Evolutionary conservation across 495 filamentous ascomycete genomes (phyloP).

Genomic region (Trichoderma virens): DNA sequence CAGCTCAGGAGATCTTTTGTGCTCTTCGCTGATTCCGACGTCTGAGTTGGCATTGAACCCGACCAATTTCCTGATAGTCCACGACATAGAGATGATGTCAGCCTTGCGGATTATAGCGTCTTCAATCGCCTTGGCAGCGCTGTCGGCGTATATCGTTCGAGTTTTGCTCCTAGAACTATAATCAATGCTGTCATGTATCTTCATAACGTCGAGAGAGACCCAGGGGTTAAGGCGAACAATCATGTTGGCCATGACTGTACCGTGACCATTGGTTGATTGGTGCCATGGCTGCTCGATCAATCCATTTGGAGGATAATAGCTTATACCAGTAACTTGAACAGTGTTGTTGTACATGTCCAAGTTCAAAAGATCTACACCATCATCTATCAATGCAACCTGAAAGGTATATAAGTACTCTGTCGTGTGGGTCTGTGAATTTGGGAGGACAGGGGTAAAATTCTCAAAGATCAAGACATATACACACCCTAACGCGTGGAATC

Average conservation of each 20-base stretch:
- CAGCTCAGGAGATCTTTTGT: too few relatives aligned
- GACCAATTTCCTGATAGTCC: slow-evolving; percentile 10
- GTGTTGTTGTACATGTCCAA: not conserved
- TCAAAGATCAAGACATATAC: too few relatives aligned
- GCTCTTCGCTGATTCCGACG: too few relatives aligned
- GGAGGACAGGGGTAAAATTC: too few relatives aligned
- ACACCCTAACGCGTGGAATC: not conserved
- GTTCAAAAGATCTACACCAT: not conserved
- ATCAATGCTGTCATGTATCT: not conserved
- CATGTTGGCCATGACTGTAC: slow-evolving; percentile 11
- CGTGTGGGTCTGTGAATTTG: too few relatives aligned
- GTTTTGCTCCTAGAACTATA: not conserved
- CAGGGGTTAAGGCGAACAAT: slow-evolving; percentile 6
- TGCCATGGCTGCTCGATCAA: not conserved
- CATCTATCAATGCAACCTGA: not conserved
- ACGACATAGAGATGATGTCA: slow-evolving; percentile 18
- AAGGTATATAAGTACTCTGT: too few relatives aligned
- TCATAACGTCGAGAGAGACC: slow-evolving; percentile 4
- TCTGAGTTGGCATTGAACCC: too few relatives aligned
- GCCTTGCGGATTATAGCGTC: slow-evolving; percentile 4
- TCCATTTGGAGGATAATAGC: not conserved
- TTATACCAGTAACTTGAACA: not conserved
- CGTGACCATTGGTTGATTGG: slow-evolving; percentile 3
- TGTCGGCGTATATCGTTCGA: not conserved
- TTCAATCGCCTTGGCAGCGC: slow-evolving; percentile 13